Evolutionary conservation across 1,284 basidiomycete genomes (phyloP), one percentile per base, ranked within the genome.

Genomic region (Fistulinella cinereoalba): DNA sequence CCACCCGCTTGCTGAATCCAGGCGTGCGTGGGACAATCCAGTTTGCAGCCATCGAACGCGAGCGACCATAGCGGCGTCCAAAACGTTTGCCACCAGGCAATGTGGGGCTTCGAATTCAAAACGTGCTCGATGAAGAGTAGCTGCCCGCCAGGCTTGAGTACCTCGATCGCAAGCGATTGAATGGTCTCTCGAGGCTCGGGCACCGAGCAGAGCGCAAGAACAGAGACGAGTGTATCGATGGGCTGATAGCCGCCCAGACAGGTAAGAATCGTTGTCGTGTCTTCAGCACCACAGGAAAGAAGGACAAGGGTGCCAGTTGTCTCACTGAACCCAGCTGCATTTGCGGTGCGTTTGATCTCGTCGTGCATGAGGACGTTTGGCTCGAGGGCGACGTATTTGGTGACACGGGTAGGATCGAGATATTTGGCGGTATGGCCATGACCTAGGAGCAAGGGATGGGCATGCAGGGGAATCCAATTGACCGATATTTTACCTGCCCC

Each of bases 81-180:
- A 42, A 83, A 72, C 1, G 69, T 54, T 63, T 88, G 85, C 81
- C 83, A 87, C 75, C 78, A 76, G 9, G 74, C 74, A 3, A 83
- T 73, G 44, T 78, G 75, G n/a, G 57, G 46, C 0, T 62, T 56
- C 1, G 69, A 71, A 52, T 73, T 82, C 37, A 71, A 64, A 9
- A 85, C 81, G 55, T 88, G 84, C 61, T 88, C 85, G 50, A 79
- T 80, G 56, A 78, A 80, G 16, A 86, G 65, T 1, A 88, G 51
- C 47, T 72, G 68, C 0, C 84, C 85, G 0, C 79, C 80, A 0
- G 80, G 73, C 47, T 72, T 75, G 24, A 88, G 69, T 3, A 79
- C 67, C 11, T 75, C 68, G 2, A 65, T 59, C 6, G 74, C 68
- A 9, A 87, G 68, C 1, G 58, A 61, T 3, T 49, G 37, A 16